phyloP scores from a whole-genome alignment of 140 eudicot species.

The Anethum foeniculum region DNA sequence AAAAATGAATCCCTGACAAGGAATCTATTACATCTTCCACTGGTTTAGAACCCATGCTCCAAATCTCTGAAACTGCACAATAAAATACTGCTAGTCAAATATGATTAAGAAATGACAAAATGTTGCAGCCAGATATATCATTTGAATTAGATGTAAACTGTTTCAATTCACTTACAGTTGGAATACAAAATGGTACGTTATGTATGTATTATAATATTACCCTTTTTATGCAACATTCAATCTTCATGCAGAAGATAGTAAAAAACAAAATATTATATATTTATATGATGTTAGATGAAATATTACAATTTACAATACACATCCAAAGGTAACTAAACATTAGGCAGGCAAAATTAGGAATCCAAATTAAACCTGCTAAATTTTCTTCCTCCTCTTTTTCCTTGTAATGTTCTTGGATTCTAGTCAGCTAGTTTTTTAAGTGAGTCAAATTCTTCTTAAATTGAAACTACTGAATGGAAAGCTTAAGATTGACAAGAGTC shows the following conservation, averaged over 20 bases:
- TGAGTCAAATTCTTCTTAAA: not conserved
- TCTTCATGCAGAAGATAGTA: not conserved
- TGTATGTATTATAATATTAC: not conserved
- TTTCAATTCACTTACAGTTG: not conserved
- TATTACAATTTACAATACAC: not conserved
- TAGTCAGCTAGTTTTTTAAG: not conserved
- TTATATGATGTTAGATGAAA: not conserved
- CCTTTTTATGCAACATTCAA: not conserved
- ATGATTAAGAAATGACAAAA: not conserved
- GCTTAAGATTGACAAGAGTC: not conserved
- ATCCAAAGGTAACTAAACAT: not conserved
- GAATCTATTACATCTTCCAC: slow-evolving; percentile 76
- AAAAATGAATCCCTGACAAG: slow-evolving; percentile 82
- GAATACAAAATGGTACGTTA: not conserved
- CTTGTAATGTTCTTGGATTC: not conserved
- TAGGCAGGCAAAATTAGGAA: not conserved
- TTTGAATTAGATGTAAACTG: not conserved
- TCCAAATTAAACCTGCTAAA: not conserved
- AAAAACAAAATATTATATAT: not conserved
- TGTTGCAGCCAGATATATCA: not conserved
- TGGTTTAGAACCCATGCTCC: slow-evolving; percentile 60
- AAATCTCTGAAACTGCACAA: slow-evolving; percentile 1
- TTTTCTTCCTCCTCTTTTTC: not conserved
- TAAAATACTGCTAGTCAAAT: not conserved
- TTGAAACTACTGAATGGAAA: not conserved